Conservation (phyloP, 768 basidiomycete species). For the Suillus alpinus region DNA sequence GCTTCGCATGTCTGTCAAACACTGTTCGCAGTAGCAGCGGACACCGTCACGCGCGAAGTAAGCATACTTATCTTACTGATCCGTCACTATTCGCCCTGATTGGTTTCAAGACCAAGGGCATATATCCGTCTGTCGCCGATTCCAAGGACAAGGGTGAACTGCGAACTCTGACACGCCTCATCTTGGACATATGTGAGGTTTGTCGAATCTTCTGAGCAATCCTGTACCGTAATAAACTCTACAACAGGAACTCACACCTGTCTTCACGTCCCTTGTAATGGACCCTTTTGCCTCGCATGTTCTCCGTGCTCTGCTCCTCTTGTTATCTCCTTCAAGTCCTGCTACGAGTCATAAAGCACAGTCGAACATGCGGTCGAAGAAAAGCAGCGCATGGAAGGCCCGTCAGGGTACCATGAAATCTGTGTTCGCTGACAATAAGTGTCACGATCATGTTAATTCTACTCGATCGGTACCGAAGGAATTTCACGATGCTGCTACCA, state of each 20-base stretch:
- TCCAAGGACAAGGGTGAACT: slow-evolving; percentile 62
- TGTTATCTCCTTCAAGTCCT: slow-evolving; percentile 66
- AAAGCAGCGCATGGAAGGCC: slow-evolving; percentile 78
- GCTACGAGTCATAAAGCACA: slow-evolving; percentile 34
- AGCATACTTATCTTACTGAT: slow-evolving; percentile 3
- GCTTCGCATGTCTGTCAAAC: slow-evolving; percentile 97
- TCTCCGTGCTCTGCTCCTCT: slow-evolving; percentile 70
- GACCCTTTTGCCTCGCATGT: slow-evolving; percentile 93
- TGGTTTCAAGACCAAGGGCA: slow-evolving; percentile 46
- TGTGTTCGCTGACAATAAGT: slow-evolving; percentile 53
- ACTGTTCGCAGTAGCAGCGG: slow-evolving; percentile 62
- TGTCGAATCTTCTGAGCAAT: slow-evolving; percentile 19
- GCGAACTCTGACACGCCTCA: slow-evolving; percentile 58
- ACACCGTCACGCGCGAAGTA: slow-evolving; percentile 72
- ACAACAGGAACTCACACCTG: slow-evolving; percentile 66
- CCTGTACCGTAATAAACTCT: background rate
- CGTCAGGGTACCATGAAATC: slow-evolving; percentile 81
- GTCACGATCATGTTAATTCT: slow-evolving; percentile 31
- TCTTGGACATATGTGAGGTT: slow-evolving; percentile 66
- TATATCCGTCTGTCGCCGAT: slow-evolving; percentile 48
- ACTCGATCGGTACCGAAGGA: slow-evolving; percentile 37
- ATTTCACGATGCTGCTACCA: slow-evolving; percentile 45
- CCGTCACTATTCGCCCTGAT: background rate
- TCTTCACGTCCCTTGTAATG: slow-evolving; percentile 63
- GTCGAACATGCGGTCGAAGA: slow-evolving; percentile 72